A percentile compares a stretch with the other conserved stretches of the same genome.
phyloP scores from a whole-genome alignment of 495 filamentous ascomycete genomes.

The Xylaria longipes region DNA sequence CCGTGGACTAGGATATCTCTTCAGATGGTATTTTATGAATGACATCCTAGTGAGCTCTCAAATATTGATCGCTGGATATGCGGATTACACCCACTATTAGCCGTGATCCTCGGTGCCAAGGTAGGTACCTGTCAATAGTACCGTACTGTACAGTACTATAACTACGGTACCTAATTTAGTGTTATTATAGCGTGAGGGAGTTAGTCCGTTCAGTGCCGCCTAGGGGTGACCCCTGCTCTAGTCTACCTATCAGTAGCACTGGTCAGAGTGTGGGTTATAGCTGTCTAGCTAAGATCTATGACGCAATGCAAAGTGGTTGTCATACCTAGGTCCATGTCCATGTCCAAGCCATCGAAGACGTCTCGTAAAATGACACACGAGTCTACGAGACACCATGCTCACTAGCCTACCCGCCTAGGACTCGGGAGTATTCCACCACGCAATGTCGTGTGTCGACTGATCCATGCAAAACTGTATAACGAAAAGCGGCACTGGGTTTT shows the following conservation, averaged over 20 bases:
- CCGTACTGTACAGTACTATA: no score
- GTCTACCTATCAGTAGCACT: not conserved
- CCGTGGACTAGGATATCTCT: no score
- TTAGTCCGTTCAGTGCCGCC: not conserved
- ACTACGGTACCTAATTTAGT: no score
- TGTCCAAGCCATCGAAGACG: not conserved
- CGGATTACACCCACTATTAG: constrained; percentile 7
- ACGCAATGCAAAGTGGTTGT: not conserved
- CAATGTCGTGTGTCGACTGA: not conserved
- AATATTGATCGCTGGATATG: not conserved
- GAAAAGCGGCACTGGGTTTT: not conserved
- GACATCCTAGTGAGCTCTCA: not conserved
- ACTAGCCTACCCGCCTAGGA: not conserved
- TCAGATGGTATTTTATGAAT: not conserved
- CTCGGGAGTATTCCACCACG: not conserved
- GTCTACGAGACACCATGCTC: not conserved
- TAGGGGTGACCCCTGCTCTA: not conserved
- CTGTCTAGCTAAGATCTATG: not conserved
- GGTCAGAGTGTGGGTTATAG: not conserved
- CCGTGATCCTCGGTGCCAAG: not conserved
- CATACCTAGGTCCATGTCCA: not conserved
- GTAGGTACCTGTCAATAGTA: no score
- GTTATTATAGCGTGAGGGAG: not conserved
- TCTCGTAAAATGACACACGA: not conserved
- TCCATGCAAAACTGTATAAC: constrained; percentile 15